Base-by-base conservation (phyloP, 2,329 filamentous ascomycete species). In the Huntiella omanensis region DNA sequence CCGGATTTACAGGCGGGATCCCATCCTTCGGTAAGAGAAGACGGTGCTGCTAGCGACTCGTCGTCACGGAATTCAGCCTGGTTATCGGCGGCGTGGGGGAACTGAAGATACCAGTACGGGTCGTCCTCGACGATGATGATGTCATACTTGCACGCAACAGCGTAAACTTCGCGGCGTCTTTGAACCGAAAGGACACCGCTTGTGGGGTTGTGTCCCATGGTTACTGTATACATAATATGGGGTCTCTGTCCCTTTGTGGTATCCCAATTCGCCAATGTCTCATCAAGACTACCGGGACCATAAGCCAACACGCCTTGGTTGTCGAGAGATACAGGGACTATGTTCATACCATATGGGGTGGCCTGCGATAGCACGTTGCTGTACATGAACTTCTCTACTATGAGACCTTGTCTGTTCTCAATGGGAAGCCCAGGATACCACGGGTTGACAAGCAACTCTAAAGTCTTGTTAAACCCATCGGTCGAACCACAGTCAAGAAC, bases 71-170 rank as follows among this genome's bases (percentile, higher is more conserved):
- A 66, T 55, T 68, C 65, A 54, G 72, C 65, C 57, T 74, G 65
- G 41, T 62, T 61, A 19, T 57, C 40, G 45, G 65, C 71, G 0
- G 82, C 78, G 1, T 82, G 82, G 0, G 85, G 84, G 60, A 75
- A 95, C 59, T 95, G 88, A 6, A 96, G 69, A 60, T 91, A 88
- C 83, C 85, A 95, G 65, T 95, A 95, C 4, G 88, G 88, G 52
- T 95, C 87, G 55, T 96, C 88, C 61, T 96, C 88, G 51, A 92
- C 65, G 53, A 95, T 94, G 55, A 95, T 73, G 52, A 95, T 73
- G 60, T 95, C 86, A 63, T 84, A 93, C 58, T 80, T 73, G 58
- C 77, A 77, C 62, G 83, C 91, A 11, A 95, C 59, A 13, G 70
- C 73, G 58, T 95, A 95, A 22, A 95, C 71, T 44, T 86, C 77